Base-by-base conservation (phyloP, 2,329 filamentous ascomycete species). In the Beauveria sp. region DNA sequence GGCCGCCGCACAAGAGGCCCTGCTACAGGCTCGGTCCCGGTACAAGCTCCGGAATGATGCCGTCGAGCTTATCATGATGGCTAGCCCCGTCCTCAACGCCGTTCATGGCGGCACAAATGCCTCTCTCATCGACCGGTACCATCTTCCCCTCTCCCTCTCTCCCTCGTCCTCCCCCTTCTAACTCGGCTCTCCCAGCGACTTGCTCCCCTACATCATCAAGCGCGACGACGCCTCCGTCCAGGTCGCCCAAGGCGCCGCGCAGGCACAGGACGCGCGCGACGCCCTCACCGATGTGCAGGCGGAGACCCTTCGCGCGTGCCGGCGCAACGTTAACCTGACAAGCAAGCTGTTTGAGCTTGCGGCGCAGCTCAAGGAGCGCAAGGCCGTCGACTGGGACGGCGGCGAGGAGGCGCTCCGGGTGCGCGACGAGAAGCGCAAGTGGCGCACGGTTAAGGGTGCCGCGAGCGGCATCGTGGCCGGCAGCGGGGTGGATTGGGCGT, bases 401-500 rank as follows among this genome's bases (percentile, higher is more conserved):
- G 75, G 75, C 55, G 75, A 88, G 12, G 84, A 91, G 67, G 74
- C 71, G 6, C 81, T 86, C 46, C 24, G 40, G 40, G 75, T 89
- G 63, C 86, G 82, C 67, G 77, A 77, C 24, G 88, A 85, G 70
- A 83, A 83, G 64, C 84, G 86, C 66, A 82, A 83, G 69, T 91
- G 87, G 86, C 85, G 85, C 68, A 85, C 88, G 22, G 83, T 93
- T 73, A 95, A 93, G 75, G 89, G 85, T 26, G 84, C 91, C 48
- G 82, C 89, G n/a, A 89, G 88, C 69, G 90, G 88, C 20, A 82
- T 92, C 61, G 83, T 96, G 52, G 89, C 86, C 5, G 90, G 89
- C 3, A 96, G 91, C 72, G 91, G 91, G 52, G 79, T 95, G 60
- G 87, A 96, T 69, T 96, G 91, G 91, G 86, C 85, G 14, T 78